Conservation (phyloP, 2,329 filamentous ascomycete species). For the Ophiostoma fasciatum region DNA sequence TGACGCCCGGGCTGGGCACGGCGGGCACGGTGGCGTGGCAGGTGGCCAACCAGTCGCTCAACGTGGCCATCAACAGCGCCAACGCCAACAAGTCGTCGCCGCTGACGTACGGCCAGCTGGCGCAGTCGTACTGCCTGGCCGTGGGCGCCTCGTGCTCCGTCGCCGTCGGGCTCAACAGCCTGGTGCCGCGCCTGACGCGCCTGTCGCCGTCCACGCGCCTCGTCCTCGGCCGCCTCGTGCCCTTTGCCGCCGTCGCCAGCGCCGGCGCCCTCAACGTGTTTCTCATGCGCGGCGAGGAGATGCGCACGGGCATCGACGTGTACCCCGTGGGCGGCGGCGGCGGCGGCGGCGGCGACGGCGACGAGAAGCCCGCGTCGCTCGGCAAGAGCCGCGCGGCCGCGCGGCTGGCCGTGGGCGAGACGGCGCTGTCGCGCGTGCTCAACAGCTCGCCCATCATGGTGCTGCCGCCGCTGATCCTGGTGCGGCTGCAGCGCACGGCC, state of each 20-base stretch:
- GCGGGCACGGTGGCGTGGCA: constrained; percentile 87
- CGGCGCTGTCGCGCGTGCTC: constrained; percentile 76
- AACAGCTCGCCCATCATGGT: constrained; percentile 98
- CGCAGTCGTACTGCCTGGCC: constrained; percentile 81
- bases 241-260: constrained; percentile 86
- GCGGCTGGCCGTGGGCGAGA: constrained; percentile 80
- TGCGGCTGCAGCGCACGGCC: constrained; percentile 66
- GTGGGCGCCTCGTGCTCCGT: constrained; percentile 90
- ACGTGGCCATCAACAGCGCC: constrained; percentile 93
- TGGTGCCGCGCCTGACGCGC: constrained; percentile 70
- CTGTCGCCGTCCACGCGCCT: constrained; percentile 61
- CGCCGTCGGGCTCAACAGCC: constrained; percentile 75
- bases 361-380: constrained; percentile 51
- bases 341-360: constrained; percentile 12
- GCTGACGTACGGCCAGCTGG: constrained; percentile 63
- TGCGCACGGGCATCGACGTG: constrained; percentile 81
- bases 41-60: constrained; percentile 90
- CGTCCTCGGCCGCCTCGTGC: constrained; percentile 74
- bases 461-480: constrained; percentile 72
- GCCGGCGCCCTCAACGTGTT: constrained; percentile 91
- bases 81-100: constrained; percentile 97
- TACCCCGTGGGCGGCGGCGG: constrained; percentile 46
- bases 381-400: constrained; percentile 84
- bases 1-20: constrained; percentile 75
- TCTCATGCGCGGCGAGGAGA: constrained; percentile 95